Evolutionary conservation across 345 rosid genomes (phyloP).

Genomic region (Eucalyptus regnans): DNA sequence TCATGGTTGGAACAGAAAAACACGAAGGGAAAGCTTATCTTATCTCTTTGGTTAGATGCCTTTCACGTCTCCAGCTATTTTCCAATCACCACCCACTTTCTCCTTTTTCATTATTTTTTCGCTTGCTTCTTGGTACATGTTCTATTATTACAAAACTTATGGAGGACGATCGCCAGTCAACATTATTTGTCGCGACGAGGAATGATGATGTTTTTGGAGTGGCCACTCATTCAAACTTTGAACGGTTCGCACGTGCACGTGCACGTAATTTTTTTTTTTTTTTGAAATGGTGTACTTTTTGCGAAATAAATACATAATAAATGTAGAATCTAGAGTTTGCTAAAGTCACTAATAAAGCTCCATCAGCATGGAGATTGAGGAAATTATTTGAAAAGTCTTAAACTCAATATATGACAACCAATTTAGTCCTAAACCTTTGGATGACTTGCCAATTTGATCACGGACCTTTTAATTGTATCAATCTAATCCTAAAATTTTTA

Average conservation of each 20-base stretch:
- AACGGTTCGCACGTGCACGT: neutral
- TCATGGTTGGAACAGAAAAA: neutral
- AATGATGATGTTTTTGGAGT: neutral
- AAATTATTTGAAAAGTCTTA: too few relatives aligned
- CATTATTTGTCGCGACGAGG: neutral
- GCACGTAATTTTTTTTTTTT: neutral
- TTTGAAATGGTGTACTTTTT: neutral
- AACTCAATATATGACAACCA: fast-evolving
- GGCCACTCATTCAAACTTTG: neutral
- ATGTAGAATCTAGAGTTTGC: neutral
- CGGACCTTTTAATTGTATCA: fast-evolving
- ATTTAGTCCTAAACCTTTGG: neutral
- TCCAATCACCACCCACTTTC: neutral
- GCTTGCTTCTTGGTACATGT: neutral
- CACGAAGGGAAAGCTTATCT: neutral
- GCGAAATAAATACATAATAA: neutral
- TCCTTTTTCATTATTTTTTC: neutral
- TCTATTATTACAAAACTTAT: neutral
- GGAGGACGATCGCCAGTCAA: neutral
- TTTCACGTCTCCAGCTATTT: neutral
- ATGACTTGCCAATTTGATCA: neutral
- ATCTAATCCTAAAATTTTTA: too few relatives aligned
- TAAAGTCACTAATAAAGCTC: neutral
- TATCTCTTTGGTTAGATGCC: neutral
- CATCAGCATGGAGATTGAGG: fast-evolving